Evolutionary conservation across 1,139 yeast genomes (phyloP), one percentile per base, ranked within the genome.

Genomic region (Wickerhamomyces sp.): DNA sequence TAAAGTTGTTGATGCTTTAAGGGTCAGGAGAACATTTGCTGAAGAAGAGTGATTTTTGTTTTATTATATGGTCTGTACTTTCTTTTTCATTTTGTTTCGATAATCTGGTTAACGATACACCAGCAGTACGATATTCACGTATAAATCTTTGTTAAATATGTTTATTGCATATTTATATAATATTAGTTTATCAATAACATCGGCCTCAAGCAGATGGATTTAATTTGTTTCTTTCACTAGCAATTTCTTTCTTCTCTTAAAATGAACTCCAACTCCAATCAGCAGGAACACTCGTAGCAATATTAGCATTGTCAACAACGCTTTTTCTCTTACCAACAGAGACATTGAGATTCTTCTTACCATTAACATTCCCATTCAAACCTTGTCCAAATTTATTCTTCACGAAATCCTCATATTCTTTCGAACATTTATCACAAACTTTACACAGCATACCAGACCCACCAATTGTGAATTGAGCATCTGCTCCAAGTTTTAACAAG

Each of bases 341-440:
- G 10, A 23, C 23, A 23, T n/a, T 30, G 31, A 29, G 34, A 27
- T 13, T 35, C 13, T 34, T 40, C n/a, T 27, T 34, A 42, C 57
- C 58, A 47, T 50, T 46, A 33, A 43, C 49, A 23, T 27, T 46
- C 13, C 40, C 48, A 32, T 38, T 41, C 35, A 39, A 46, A 18
- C 30, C 42, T n/a, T 53, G 42, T 54, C 59, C 54, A 27, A 69
- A 65, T 41, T 67, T 69, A 30, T 60, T 60, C 44, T 65, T 66
- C 30, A 72, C 63, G 37, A 67, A 64, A 13, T 58, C 74, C 59
- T 81, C 84, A 59, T 87, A 89, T 51, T 84, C 88, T 42, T 69
- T 72, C 46, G 84, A 79, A 65, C 98, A 91, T 33, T 64, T 61
- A 55, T 80, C 84, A 63, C 98, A 91, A 4, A 91, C 94, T 61